phyloP scores from a whole-genome alignment of 2,329 filamentous ascomycete species.

The Aspergillus eucalypticola region DNA sequence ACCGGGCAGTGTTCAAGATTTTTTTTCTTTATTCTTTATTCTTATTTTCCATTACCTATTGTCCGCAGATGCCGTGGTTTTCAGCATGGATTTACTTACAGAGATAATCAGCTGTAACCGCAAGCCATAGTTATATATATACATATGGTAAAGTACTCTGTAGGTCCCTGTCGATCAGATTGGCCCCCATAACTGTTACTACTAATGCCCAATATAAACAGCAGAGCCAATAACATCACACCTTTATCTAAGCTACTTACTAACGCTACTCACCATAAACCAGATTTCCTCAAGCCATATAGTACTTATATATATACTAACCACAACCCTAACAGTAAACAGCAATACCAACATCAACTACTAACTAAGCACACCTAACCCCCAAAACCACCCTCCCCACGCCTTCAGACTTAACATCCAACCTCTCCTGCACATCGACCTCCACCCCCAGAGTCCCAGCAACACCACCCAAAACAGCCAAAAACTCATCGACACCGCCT shows the following conservation, averaged over 20 bases:
- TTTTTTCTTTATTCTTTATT: constrained; percentile 20
- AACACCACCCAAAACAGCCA: constrained; percentile 33
- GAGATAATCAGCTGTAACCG: neutral
- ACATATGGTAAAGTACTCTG: neutral
- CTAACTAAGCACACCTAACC: constrained; percentile 5
- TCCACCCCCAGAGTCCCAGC: constrained; percentile 26
- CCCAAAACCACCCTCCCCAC: constrained; percentile 48
- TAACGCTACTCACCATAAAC: neutral
- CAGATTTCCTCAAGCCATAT: too few relatives aligned
- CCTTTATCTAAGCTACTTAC: constrained; percentile 6
- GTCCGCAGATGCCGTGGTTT: neutral
- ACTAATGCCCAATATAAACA: neutral
- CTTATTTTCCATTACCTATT: constrained; percentile 15
- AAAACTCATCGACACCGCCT: constrained; percentile 63
- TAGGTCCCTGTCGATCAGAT: neutral
- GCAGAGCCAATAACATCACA: neutral
- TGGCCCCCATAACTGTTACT: neutral
- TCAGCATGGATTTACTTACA: too few relatives aligned
- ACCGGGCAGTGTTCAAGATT: constrained; percentile 30
- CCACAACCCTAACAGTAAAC: too few relatives aligned
- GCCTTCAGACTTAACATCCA: constrained; percentile 45
- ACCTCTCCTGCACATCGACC: constrained; percentile 33
- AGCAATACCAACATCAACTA: too few relatives aligned
- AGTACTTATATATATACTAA: too few relatives aligned
- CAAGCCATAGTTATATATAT: neutral